A percentile compares a stretch with the other conserved stretches of the same genome.
Evolutionary conservation across 2,329 filamentous ascomycete species (phyloP).

Genomic region (Colletotrichum limetticola): DNA sequence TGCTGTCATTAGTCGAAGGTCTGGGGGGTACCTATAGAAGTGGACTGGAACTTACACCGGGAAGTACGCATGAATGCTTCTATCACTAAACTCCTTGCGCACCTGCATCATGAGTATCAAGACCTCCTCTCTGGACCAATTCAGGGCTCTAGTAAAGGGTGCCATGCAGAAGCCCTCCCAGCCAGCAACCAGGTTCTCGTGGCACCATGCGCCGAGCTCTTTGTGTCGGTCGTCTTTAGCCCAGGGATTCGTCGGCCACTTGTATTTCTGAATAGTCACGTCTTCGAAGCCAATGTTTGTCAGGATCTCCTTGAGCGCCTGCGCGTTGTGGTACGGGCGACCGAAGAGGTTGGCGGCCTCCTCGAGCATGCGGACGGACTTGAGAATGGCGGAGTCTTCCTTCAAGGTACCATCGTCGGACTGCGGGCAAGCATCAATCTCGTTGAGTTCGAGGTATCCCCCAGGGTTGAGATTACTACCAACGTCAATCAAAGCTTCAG

Average conservation of each 20-base stretch:
- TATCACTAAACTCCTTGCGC: conserved; percentile 39
- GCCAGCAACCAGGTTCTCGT: conserved; percentile 33
- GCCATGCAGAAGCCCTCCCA: conserved; percentile 41
- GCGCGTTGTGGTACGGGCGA: conserved; percentile 30
- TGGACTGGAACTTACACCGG: not conserved
- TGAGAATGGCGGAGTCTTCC: not conserved
- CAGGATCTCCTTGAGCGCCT: too few species aligned
- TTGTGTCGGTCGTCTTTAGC: too few species aligned
- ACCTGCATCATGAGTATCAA: conserved; percentile 39
- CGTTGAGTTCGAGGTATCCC: conserved; percentile 55
- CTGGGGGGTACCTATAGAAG: too few species aligned
- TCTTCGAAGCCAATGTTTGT: too few species aligned
- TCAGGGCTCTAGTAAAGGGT: conserved; percentile 40
- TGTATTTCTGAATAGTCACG: conserved; percentile 43
- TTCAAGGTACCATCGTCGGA: conserved; percentile 41
- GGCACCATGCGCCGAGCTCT: too few species aligned
- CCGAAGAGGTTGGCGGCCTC: conserved; percentile 35
- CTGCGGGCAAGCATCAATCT: conserved; percentile 49
- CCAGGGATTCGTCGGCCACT: conserved; percentile 48
- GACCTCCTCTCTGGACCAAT: conserved; percentile 39
- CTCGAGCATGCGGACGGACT: not conserved
- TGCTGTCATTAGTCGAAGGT: not conserved
- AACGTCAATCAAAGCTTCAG: too few species aligned
- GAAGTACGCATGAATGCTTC: conserved; percentile 37
- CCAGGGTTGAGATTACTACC: conserved; percentile 44